Evolutionary conservation across 495 filamentous ascomycete genomes (phyloP).

Genomic region (Penicillium soppii): DNA sequence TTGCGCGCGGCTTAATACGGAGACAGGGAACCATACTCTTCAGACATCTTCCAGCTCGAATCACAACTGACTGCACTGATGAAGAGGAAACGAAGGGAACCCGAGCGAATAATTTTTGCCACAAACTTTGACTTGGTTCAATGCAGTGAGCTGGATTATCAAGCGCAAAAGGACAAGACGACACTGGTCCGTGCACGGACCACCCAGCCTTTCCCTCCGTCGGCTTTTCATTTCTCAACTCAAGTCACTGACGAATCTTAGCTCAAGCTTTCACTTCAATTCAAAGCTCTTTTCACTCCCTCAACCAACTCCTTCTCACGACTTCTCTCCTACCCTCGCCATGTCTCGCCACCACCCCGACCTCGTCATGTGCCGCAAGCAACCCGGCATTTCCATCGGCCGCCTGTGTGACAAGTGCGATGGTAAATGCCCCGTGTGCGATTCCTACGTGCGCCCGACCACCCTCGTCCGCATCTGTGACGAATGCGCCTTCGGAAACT

Average conservation of each 20-base stretch:
- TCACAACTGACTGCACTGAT: not conserved
- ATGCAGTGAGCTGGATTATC: not conserved
- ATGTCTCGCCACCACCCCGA: constrained; percentile 57
- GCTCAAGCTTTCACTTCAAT: no score
- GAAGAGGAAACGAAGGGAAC: not conserved
- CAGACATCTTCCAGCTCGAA: not conserved
- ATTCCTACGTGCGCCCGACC: constrained; percentile 96
- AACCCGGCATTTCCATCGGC: constrained; percentile 96
- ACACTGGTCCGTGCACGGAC: not conserved
- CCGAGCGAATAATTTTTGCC: no score
- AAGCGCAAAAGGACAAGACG: not conserved
- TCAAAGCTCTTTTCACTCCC: constrained; percentile 1
- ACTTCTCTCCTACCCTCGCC: constrained; percentile 5
- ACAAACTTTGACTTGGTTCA: not conserved
- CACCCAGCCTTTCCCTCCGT: constrained; percentile 16
- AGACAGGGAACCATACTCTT: constrained; percentile 5
- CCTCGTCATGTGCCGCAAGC: constrained; percentile 99
- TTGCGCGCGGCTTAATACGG: not conserved
- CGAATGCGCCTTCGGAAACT: constrained; percentile 99
- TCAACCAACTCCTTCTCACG: not conserved
- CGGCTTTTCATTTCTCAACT: constrained; percentile 26
- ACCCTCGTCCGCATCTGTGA: constrained; percentile 98
- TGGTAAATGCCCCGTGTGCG: constrained; percentile 98
- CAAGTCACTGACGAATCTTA: no score
- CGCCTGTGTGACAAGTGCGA: constrained; percentile 99